Conservation (phyloP, 2,329 filamentous ascomycete genomes). For the Botryotinia convoluta region DNA sequence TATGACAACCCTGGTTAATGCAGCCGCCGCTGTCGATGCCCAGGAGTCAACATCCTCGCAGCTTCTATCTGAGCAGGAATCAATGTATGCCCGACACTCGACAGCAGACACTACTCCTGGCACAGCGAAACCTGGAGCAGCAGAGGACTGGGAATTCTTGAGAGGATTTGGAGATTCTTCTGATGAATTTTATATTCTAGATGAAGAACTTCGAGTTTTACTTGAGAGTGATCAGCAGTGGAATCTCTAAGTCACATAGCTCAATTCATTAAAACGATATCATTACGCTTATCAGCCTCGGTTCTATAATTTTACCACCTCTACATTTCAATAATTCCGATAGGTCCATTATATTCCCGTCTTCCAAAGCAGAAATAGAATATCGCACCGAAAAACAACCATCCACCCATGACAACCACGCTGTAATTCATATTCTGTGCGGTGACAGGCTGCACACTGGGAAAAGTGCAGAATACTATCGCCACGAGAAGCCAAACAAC, state of each 20-base stretch:
- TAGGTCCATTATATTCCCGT: conserved; percentile 34
- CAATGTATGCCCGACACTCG: background rate
- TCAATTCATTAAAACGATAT: background rate
- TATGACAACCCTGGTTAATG: conserved; percentile 4
- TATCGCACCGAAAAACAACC: conserved; percentile 39
- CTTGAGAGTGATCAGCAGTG: conserved; percentile 26
- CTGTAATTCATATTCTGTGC: conserved; percentile 49
- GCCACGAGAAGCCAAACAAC: conserved; percentile 46
- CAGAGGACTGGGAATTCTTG: conserved; percentile 35
- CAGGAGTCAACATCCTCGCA: background rate
- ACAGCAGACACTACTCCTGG: background rate
- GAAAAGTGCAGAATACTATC: conserved; percentile 48
- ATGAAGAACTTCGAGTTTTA: conserved; percentile 34
- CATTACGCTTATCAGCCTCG: background rate
- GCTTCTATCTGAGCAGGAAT: conserved; percentile 9
- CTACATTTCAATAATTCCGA: conserved; percentile 8
- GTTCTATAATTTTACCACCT: background rate
- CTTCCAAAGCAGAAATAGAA: conserved; percentile 40
- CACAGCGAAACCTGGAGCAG: background rate
- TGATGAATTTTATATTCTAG: conserved; percentile 36
- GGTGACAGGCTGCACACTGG: conserved; percentile 42
- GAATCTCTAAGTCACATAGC: conserved; percentile 14
- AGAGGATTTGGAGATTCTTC: conserved; percentile 35
- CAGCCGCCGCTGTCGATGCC: background rate
- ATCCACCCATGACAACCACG: conserved; percentile 44